These are phyloP conservation scores for Didymella keratinophila DNA, from an alignment of 2,329 filamentous ascomycete genomes.

Conservation along the genomic window DNA sequence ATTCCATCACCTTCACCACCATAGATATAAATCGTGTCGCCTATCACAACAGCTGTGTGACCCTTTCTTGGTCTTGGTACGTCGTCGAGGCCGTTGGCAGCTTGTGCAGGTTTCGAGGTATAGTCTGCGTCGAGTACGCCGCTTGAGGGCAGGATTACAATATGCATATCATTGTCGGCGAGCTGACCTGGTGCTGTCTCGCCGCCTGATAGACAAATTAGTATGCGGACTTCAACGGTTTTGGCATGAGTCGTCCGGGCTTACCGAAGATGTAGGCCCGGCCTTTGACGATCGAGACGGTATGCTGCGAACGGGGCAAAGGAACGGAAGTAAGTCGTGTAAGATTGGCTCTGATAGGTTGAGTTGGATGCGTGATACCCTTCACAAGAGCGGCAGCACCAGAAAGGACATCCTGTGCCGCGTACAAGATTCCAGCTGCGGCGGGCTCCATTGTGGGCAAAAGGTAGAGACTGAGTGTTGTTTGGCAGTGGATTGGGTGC, in stretches of 20 bases:
- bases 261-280: slow-evolving; percentile 63
- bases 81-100: slow-evolving; percentile 37
- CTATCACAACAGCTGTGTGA: slow-evolving; percentile 55
- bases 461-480: not conserved
- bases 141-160: slow-evolving; percentile 59
- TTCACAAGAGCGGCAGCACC: slow-evolving; percentile 59
- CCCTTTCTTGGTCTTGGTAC: slow-evolving; percentile 52
- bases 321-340: slow-evolving; percentile 55
- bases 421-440: slow-evolving; percentile 49
- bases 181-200: slow-evolving; percentile 51
- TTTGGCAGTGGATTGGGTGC: not conserved
- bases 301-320: slow-evolving; percentile 61
- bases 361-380: slow-evolving; percentile 57
- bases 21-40: slow-evolving; percentile 56
- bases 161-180: slow-evolving; percentile 61
- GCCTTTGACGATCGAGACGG: slow-evolving; percentile 61
- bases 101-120: slow-evolving; percentile 45
- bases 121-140: slow-evolving; percentile 55
- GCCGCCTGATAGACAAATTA: slow-evolving; percentile 46
- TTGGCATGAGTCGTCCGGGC: not conserved
- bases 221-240: not conserved
- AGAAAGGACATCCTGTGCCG: slow-evolving; percentile 46
- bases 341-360: slow-evolving; percentile 61
- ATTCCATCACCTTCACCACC: slow-evolving; percentile 49
- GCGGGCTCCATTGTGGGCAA: slow-evolving; percentile 46